Conservation (phyloP, 2,329 filamentous ascomycete species). For the Aspergillus caelatus region DNA sequence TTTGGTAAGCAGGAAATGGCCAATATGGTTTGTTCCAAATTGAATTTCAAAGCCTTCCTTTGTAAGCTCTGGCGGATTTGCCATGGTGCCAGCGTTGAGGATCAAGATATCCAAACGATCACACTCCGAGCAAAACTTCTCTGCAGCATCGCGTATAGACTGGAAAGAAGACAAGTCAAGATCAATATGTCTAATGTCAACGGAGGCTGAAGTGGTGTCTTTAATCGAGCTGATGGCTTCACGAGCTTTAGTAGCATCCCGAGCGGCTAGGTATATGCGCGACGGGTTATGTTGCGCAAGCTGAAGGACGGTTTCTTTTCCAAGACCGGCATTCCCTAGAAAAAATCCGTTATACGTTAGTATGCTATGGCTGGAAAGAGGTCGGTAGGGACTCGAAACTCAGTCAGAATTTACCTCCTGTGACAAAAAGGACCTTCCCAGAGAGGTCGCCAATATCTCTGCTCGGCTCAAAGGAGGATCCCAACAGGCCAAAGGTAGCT, state of each 20-base stretch:
- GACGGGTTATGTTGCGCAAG: slow-evolving; percentile 55
- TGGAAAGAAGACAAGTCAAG: slow-evolving; percentile 56
- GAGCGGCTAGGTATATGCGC: slow-evolving; percentile 59
- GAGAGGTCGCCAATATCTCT: slow-evolving; percentile 50
- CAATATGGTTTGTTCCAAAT: slow-evolving; percentile 51
- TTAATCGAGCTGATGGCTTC: slow-evolving; percentile 49
- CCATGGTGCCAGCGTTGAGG: slow-evolving; percentile 54
- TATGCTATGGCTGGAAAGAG: not conserved
- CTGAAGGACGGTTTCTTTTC: slow-evolving; percentile 50
- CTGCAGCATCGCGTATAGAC: slow-evolving; percentile 51
- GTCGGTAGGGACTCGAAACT: not conserved
- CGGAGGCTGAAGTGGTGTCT: slow-evolving; percentile 30
- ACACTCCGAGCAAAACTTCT: slow-evolving; percentile 42
- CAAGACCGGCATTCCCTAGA: slow-evolving; percentile 50
- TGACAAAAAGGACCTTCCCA: slow-evolving; percentile 55
- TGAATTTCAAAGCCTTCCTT: slow-evolving; percentile 49
- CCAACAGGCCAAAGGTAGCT: slow-evolving; percentile 36
- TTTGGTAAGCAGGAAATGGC: slow-evolving; percentile 50
- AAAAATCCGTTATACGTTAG: slow-evolving; percentile 2
- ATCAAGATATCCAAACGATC: slow-evolving; percentile 50
- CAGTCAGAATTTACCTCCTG: slow-evolving; percentile 47
- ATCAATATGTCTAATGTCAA: slow-evolving; percentile 49
- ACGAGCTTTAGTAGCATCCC: slow-evolving; percentile 47
- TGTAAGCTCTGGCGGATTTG: slow-evolving; percentile 39
- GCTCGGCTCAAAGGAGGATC: slow-evolving; percentile 45